Conservation (phyloP, 441 rosid species). For the Bocquillonia castaneifolia region DNA sequence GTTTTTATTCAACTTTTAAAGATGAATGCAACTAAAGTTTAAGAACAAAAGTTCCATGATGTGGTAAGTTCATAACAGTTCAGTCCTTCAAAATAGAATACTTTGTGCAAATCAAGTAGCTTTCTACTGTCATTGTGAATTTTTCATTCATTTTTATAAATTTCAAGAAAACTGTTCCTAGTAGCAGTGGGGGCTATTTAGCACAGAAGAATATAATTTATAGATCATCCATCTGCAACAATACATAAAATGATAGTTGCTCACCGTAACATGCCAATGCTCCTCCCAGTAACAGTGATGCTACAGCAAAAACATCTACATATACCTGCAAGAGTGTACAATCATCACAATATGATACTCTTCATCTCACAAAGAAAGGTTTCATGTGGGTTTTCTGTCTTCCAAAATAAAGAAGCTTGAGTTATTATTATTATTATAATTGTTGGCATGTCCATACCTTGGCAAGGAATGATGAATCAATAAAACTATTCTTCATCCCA, state of each 20-base stretch:
- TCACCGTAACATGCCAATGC: conserved; percentile 63
- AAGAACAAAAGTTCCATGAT: background rate
- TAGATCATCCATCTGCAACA: background rate
- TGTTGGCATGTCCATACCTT: conserved; percentile 33
- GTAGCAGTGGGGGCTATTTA: background rate
- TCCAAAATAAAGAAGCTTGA: background rate
- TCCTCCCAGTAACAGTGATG: conserved; percentile 46
- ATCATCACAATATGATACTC: background rate
- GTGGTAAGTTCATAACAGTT: background rate
- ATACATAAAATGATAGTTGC: conserved; percentile 17
- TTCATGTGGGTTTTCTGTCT: background rate
- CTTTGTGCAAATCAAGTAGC: conserved; percentile 1
- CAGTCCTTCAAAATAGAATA: background rate
- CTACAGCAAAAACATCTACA: conserved; percentile 39
- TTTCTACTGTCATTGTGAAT: background rate
- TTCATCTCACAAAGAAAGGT: background rate
- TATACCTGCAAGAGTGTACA: conserved; percentile 45
- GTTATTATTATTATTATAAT: background rate
- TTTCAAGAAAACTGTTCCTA: background rate
- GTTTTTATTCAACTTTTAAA: background rate
- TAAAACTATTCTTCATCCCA: conserved; percentile 38
- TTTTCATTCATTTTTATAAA: background rate
- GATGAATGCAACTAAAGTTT: background rate
- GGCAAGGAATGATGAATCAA: conserved; percentile 44
- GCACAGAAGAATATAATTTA: background rate